A percentile compares a stretch with the other conserved stretches of the same genome.
Conservation (phyloP, 257 asterid species). For the Penstemon barbatus region DNA sequence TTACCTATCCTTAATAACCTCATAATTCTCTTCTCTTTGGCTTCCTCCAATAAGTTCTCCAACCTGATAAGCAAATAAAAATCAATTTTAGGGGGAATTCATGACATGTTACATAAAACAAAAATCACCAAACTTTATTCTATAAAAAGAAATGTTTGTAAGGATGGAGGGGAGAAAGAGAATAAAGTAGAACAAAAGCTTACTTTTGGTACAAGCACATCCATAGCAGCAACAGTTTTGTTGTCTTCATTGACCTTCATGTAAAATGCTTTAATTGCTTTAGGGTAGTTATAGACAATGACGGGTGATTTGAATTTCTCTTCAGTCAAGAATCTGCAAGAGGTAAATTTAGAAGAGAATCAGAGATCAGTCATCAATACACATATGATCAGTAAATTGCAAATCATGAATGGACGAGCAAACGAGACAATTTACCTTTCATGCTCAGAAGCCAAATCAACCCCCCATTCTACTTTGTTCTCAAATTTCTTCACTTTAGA, state of each 20-base stretch:
- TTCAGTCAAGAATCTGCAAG: slow-evolving; percentile 77
- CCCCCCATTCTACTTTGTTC: slow-evolving; percentile 94
- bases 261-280: slow-evolving; percentile 88
- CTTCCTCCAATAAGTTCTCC: slow-evolving; percentile 99
- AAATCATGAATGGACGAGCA: not conserved
- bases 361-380: slow-evolving; percentile 13
- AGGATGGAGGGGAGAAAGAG: not conserved
- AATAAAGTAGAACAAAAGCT: not conserved
- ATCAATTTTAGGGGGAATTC: slow-evolving; percentile 4
- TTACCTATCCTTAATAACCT: slow-evolving; percentile 75
- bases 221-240: slow-evolving; percentile 99
- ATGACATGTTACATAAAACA: not conserved
- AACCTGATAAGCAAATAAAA: slow-evolving; percentile 46
- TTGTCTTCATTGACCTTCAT: slow-evolving; percentile 96
- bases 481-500: slow-evolving; percentile 73
- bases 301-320: slow-evolving; percentile 88
- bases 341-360: not conserved
- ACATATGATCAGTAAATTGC: not conserved
- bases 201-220: slow-evolving; percentile 97
- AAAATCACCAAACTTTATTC: not conserved
- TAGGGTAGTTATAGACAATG: slow-evolving; percentile 94
- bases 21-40: slow-evolving; percentile 95
- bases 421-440: slow-evolving; percentile 56
- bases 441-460: slow-evolving; percentile 96
- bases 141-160: not conserved